Percentiles rank a stretch among this genome's conserved stretches.
Evolutionary conservation across 2,329 filamentous ascomycete species (phyloP).

Genomic region (Paecilomyces fulvus): DNA sequence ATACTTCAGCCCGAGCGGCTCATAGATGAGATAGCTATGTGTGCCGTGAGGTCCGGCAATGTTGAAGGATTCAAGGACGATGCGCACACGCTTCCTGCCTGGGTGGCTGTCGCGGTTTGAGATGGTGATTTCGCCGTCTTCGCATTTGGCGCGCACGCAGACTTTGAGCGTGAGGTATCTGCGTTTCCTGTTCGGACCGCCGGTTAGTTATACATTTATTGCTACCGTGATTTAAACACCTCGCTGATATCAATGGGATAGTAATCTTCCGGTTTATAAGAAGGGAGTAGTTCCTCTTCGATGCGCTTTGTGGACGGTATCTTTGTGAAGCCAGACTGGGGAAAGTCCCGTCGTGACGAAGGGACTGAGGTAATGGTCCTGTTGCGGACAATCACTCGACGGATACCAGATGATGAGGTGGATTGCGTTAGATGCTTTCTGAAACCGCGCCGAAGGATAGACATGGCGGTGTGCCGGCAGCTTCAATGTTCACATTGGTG

Average conservation of each 20-base stretch:
- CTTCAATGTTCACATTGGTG: not conserved
- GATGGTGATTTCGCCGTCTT: constrained; percentile 15
- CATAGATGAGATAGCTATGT: constrained; percentile 18
- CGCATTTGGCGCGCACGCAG: constrained; percentile 6
- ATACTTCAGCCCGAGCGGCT: constrained; percentile 11
- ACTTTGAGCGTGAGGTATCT: constrained; percentile 11
- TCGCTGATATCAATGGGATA: constrained; percentile 10
- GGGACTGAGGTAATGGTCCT: not conserved
- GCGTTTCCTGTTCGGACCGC: constrained; percentile 5
- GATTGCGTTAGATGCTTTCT: not conserved
- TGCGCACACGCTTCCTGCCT: not conserved
- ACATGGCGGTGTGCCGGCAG: not conserved
- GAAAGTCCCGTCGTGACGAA: constrained; percentile 3
- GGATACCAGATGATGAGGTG: not conserved
- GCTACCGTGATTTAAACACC: constrained; percentile 11
- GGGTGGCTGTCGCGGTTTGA: constrained; percentile 13
- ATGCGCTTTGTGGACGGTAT: constrained; percentile 4
- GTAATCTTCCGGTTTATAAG: constrained; percentile 9
- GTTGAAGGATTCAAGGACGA: not conserved
- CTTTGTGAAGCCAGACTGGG: constrained; percentile 7
- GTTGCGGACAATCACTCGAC: not conserved
- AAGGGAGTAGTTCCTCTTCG: constrained; percentile 10
- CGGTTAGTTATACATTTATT: too few species aligned
- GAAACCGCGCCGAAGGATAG: not conserved
- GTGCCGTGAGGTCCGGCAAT: constrained; percentile 9